Evolutionary conservation across 2,329 filamentous ascomycete genomes (phyloP).

Genomic region (Colletotrichum salicis): DNA sequence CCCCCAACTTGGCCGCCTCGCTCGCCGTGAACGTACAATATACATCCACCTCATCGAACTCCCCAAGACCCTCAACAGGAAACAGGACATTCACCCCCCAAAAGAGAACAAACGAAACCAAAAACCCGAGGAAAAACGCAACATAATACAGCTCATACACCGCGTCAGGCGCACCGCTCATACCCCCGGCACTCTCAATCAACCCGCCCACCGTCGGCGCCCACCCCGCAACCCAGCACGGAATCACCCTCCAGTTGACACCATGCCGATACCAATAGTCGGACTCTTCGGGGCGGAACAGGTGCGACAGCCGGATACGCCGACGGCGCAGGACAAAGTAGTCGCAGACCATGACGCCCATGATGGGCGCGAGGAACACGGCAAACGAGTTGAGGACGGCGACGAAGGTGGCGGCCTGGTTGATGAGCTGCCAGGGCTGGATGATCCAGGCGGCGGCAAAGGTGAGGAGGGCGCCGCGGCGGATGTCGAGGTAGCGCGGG

Average conservation of each 20-base stretch:
- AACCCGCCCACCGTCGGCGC: constrained; percentile 48
- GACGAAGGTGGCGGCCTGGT: constrained; percentile 48
- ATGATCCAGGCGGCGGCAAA: constrained; percentile 48
- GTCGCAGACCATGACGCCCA: constrained; percentile 51
- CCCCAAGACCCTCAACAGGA: constrained; percentile 50
- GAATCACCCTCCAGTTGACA: constrained; percentile 21
- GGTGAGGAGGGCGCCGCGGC: constrained; percentile 49
- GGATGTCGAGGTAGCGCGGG: constrained; percentile 50
- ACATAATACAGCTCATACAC: constrained; percentile 58
- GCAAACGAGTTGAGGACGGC: constrained; percentile 49
- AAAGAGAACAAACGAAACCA: constrained; percentile 36
- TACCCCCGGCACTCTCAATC: background rate
- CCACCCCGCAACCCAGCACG: constrained; percentile 54
- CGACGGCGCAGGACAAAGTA: constrained; percentile 46
- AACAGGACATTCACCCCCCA: constrained; percentile 48
- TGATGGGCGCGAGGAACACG: constrained; percentile 52
- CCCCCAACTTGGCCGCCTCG: constrained; percentile 53
- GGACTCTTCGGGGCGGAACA: constrained; percentile 46
- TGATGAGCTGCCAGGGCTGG: constrained; percentile 51
- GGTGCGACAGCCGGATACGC: constrained; percentile 48
- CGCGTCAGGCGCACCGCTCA: constrained; percentile 43
- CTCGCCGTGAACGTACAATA: constrained; percentile 56
- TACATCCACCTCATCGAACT: constrained; percentile 55
- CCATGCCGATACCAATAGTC: constrained; percentile 56
- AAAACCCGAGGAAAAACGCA: constrained; percentile 55